phyloP scores from a whole-genome alignment of 371 early-diverging fungal genomes.

The Mucor indicus region DNA sequence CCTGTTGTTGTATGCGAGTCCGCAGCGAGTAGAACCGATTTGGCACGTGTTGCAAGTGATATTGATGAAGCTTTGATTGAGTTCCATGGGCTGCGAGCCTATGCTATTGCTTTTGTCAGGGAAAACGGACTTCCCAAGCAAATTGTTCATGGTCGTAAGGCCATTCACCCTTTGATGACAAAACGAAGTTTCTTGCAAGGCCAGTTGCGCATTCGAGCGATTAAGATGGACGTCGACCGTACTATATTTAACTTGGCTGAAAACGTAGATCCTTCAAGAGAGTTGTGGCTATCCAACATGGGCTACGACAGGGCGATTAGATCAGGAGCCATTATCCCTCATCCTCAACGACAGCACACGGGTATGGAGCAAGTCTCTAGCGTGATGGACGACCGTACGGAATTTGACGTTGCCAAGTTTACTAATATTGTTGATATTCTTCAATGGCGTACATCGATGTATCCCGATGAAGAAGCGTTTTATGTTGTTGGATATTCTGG shows the following conservation, averaged over 20 bases:
- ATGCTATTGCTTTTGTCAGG: slow-evolving; percentile 54
- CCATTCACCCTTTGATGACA: slow-evolving; percentile 57
- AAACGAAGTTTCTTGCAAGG: slow-evolving; percentile 60
- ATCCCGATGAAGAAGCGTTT: slow-evolving; percentile 64
- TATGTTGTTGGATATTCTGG: slow-evolving; percentile 14
- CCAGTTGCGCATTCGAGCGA: slow-evolving; percentile 34
- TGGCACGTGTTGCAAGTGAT: slow-evolving; percentile 49
- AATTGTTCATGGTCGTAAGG: slow-evolving; percentile 60
- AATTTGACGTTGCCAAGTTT: slow-evolving; percentile 57
- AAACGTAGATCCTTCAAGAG: slow-evolving; percentile 37
- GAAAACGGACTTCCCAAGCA: slow-evolving; percentile 61
- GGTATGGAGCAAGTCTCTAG: slow-evolving; percentile 56
- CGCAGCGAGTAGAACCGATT: slow-evolving; percentile 34
- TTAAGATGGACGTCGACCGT: slow-evolving; percentile 47
- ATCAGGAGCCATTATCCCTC: slow-evolving; percentile 23
- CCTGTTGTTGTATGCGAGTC: slow-evolving; percentile 70
- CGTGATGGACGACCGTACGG: slow-evolving; percentile 61
- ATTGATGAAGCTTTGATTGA: slow-evolving; percentile 50
- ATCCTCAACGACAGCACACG: slow-evolving; percentile 63
- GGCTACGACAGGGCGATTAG: slow-evolving; percentile 23
- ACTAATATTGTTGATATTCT: slow-evolving; percentile 60
- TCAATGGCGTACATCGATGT: slow-evolving; percentile 55
- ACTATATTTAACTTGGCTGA: slow-evolving; percentile 47
- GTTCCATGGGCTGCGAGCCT: slow-evolving; percentile 59
- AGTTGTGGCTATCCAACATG: slow-evolving; percentile 24